Conservation (phyloP, 495 filamentous ascomycete species). For the Aspergillus nidulans region DNA sequence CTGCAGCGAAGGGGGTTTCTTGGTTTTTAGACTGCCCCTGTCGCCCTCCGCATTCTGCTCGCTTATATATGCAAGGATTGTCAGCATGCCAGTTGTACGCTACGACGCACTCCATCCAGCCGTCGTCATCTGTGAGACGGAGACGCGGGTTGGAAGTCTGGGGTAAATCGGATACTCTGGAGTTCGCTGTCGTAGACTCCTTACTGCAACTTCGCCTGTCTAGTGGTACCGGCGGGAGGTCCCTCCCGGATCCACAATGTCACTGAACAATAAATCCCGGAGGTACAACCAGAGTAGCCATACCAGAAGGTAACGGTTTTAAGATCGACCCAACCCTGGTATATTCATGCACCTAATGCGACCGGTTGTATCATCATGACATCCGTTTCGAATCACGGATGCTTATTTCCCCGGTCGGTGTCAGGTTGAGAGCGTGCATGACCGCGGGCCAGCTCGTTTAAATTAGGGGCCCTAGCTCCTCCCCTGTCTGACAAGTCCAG, state of each 20-base stretch:
- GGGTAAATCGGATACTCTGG: not conserved
- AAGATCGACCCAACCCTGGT: not conserved
- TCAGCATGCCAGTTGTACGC: not conserved
- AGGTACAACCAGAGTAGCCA: not conserved
- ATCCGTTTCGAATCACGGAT: not conserved
- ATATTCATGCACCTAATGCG: not conserved
- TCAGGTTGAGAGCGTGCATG: conserved; percentile 4
- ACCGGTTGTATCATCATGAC: not conserved
- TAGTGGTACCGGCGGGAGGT: conserved; percentile 4
- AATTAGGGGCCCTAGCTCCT: conserved; percentile 13
- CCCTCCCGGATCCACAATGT: not conserved
- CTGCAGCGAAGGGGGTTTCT: not conserved
- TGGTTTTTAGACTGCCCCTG: conserved; percentile 6
- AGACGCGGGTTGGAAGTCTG: not conserved
- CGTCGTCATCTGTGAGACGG: not conserved
- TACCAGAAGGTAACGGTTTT: not conserved
- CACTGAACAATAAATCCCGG: not conserved
- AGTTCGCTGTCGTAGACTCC: not conserved
- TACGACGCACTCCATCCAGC: not conserved
- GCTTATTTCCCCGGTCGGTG: conserved; percentile 1
- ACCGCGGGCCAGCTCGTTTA: not conserved
- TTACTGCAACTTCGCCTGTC: not conserved
- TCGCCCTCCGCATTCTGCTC: conserved; percentile 18
- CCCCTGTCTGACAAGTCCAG: conserved; percentile 4
- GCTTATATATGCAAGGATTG: conserved; percentile 7